These are phyloP conservation scores for Endocarpon pusillum DNA, from an alignment of 495 filamentous ascomycete species.

Conservation along the genomic window DNA sequence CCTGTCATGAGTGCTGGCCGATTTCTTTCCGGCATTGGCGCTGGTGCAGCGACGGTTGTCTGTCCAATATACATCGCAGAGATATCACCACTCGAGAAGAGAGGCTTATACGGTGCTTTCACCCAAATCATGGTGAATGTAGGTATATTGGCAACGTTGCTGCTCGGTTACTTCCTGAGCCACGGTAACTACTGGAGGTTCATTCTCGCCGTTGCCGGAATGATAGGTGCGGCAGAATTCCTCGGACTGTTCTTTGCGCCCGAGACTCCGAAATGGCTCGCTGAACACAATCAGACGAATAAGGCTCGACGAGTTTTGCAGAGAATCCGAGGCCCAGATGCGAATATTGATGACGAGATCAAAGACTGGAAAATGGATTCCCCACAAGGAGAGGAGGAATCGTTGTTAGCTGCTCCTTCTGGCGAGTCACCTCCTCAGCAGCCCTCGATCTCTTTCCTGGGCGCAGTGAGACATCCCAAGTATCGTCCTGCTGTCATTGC, in stretches of 20 bases:
- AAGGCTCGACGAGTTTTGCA: constrained; percentile 50
- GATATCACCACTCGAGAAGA: constrained; percentile 57
- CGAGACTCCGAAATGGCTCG: constrained; percentile 77
- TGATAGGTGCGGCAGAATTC: constrained; percentile 46
- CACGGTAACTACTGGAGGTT: constrained; percentile 60
- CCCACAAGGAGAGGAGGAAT: constrained; percentile 30
- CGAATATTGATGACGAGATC: constrained; percentile 59
- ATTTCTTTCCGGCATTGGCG: constrained; percentile 64
- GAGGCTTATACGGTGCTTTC: constrained; percentile 76
- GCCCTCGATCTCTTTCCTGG: constrained; percentile 45
- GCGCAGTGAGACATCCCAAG: constrained; percentile 42
- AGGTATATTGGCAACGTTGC: constrained; percentile 75
- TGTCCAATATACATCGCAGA: constrained; percentile 93
- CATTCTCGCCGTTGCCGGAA: constrained; percentile 58
- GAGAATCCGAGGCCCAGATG: constrained; percentile 51
- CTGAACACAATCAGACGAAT: constrained; percentile 42
- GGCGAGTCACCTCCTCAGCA: constrained; percentile 12
- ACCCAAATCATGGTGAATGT: constrained; percentile 90
- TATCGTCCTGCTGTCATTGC: constrained; percentile 67
- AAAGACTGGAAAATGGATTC: constrained; percentile 37
- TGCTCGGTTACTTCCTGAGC: constrained; percentile 75
- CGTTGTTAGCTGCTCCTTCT: constrained; percentile 24
- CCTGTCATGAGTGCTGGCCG: constrained; percentile 51
- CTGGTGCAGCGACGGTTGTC: constrained; percentile 78
- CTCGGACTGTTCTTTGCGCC: constrained; percentile 52